phyloP scores from a whole-genome alignment of 2,329 filamentous ascomycete genomes.

The Stemphylium lycopersici region DNA sequence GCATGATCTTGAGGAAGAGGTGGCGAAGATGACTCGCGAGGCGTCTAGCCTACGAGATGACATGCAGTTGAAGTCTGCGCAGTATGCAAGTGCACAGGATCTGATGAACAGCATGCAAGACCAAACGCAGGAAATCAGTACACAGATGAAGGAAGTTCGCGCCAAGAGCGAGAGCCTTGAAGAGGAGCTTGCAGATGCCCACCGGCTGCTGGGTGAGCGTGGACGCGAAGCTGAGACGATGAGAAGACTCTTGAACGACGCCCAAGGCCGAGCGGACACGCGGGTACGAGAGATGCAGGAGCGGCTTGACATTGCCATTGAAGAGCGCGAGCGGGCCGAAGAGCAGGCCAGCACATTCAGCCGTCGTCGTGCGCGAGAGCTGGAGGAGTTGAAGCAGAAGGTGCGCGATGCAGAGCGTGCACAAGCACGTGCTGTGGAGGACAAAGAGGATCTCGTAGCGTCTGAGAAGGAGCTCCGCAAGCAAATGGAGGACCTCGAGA shows the following conservation, averaged over 20 bases:
- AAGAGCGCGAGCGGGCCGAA: constrained; percentile 90
- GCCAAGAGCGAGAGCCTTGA: constrained; percentile 84
- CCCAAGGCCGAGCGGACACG: constrained; percentile 79
- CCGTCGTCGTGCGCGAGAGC: constrained; percentile 77
- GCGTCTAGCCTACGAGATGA: constrained; percentile 75
- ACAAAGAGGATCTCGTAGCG: constrained; percentile 78
- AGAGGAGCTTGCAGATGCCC: constrained; percentile 88
- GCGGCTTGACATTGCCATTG: constrained; percentile 86
- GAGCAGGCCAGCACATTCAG: constrained; percentile 83
- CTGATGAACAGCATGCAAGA: constrained; percentile 92
- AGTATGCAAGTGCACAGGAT: constrained; percentile 84
- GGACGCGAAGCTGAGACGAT: constrained; percentile 94
- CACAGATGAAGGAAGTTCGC: constrained; percentile 89
- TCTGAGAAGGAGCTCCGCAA: constrained; percentile 76
- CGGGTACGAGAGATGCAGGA: constrained; percentile 88
- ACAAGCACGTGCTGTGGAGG: constrained; percentile 71
- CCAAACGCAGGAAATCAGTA: constrained; percentile 83
- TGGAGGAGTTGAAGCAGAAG: constrained; percentile 82
- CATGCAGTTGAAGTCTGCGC: constrained; percentile 79
- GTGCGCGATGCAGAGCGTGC: constrained; percentile 82
- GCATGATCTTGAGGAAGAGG: constrained; percentile 76
- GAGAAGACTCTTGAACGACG: constrained; percentile 84
- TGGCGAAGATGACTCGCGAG: constrained; percentile 71
- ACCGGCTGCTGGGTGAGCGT: constrained; percentile 83
- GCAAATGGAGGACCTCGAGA: constrained; percentile 77